Evolutionary conservation across 305 asterid genomes (phyloP), one percentile per base, ranked within the genome.

Genomic region (Fraxinus angustifolia): DNA sequence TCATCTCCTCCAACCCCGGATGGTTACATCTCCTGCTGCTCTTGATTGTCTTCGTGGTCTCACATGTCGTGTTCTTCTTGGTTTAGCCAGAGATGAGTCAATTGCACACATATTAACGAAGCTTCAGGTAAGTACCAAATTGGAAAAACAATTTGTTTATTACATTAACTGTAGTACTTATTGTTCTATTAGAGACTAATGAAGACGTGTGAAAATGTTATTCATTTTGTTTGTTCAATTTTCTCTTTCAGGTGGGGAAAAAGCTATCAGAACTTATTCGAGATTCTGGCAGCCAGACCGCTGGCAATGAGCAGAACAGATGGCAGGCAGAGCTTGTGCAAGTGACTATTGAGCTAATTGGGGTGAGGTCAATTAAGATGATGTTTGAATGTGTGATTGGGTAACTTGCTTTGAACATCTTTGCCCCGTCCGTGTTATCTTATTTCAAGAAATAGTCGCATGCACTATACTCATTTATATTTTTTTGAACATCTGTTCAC

Each of bases 1-100:
- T 82, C 98, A 93, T 92, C 99, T 96, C 83, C 97, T 96, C 85
- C 98, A 96, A 78, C 96, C 97, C 72, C 92, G 97, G 80, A 92
- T 94, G 87, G 97, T 92, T 30, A 93, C 95, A 36, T 91, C 98
- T 84, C 96, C 99, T 77, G 96, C 97, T 84, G 91, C 97, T 84
- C 93, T 96, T 26, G 99, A 96, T 83, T 91, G 98, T 87, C 92
- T 96, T 77, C 99, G 99, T 87, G 99, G 98, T 84, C 93, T 96
- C 70, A 93, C 99, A 62, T 96, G 99, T 88, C 95, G 98, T 78
- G 99, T 94, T 84, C 93, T 96, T 83, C 98, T 96, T 85, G 99
- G 99, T 80, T 90, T 96, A 87, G 99, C 98, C 38, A 96, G 98
- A 88, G 98, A 96, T 80, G 97, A 96, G 85, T 87, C 98, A 35